Evolutionary conservation across 164 flowering plant species (phyloP).

Genomic region (Dillenia suffruticosa): DNA sequence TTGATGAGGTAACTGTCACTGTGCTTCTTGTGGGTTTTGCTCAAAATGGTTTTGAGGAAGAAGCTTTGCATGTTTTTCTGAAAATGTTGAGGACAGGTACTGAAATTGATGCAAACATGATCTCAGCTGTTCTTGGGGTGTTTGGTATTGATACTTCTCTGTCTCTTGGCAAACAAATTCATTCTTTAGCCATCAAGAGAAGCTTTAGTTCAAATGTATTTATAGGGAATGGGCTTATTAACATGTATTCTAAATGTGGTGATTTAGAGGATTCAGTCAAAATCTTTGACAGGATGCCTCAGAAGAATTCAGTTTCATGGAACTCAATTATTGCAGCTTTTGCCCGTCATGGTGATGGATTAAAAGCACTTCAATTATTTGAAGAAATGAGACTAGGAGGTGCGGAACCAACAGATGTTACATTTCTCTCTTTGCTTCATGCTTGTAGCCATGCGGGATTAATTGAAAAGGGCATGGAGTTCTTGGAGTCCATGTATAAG

Average conservation of each 20-base stretch:
- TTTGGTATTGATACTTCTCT: constrained; percentile 59
- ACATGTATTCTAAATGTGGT: constrained; percentile 91
- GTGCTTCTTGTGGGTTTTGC: constrained; percentile 81
- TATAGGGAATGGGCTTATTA: constrained; percentile 79
- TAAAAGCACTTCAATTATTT: constrained; percentile 50
- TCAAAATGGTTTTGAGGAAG: constrained; percentile 81
- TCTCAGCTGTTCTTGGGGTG: constrained; percentile 79
- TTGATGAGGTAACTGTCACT: constrained; percentile 75
- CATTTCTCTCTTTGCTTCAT: constrained; percentile 84
- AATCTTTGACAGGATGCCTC: constrained; percentile 43
- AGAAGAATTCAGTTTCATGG: constrained; percentile 68
- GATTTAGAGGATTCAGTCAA: constrained; percentile 55
- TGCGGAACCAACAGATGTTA: constrained; percentile 68
- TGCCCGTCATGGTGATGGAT: constrained; percentile 86
- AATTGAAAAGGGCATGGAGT: constrained; percentile 65
- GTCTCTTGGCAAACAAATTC: constrained; percentile 72
- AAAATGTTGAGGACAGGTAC: constrained; percentile 45
- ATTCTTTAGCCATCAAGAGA: constrained; percentile 62
- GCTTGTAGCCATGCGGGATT: constrained; percentile 87
- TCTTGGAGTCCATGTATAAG: constrained; percentile 58
- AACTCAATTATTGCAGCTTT: constrained; percentile 83
- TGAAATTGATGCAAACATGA: constrained; percentile 57
- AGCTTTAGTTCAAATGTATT: constrained; percentile 41
- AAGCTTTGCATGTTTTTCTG: constrained; percentile 59
- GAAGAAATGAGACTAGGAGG: constrained; percentile 63